Conservation (phyloP, 768 basidiomycete species). For the Cystofilobasidium bisporidii region DNA sequence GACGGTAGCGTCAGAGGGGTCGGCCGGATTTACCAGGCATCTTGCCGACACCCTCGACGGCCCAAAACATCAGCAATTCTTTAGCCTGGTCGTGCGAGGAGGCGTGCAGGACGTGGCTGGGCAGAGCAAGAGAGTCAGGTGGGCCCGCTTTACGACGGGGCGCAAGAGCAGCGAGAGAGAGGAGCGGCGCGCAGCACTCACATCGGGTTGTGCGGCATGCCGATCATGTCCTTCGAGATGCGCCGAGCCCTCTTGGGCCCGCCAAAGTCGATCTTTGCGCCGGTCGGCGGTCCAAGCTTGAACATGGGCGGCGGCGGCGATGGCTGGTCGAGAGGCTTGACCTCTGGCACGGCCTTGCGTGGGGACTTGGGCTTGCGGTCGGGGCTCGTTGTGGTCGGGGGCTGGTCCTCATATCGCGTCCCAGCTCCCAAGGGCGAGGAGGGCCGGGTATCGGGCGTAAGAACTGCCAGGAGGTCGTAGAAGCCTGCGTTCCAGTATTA, state of each 20-base stretch:
- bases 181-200: no score
- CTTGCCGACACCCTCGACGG: slow-evolving; percentile 60
- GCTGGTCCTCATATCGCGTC: no score
- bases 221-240: slow-evolving; percentile 83
- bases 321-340: slow-evolving; percentile 20
- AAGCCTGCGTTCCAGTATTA: background rate
- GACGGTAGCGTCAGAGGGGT: no score
- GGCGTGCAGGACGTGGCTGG: slow-evolving; percentile 79
- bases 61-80: slow-evolving; percentile 77
- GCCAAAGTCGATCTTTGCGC: slow-evolving; percentile 10
- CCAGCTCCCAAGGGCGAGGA: background rate
- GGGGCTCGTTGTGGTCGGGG: background rate
- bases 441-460: slow-evolving; percentile 3
- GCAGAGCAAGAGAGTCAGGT: slow-evolving; percentile 10
- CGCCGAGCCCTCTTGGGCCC: slow-evolving; percentile 42
- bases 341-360: slow-evolving; percentile 36
- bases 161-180: no score
- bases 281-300: background rate
- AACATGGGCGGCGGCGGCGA: background rate
- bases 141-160: slow-evolving; percentile 11
- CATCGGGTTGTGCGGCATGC: slow-evolving; percentile 71
- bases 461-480: slow-evolving; percentile 20
- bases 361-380: slow-evolving; percentile 33
- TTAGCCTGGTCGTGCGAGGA: slow-evolving; percentile 82
- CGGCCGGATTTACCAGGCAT: slow-evolving; percentile 38